These are phyloP conservation scores for Deuterostichococcus epilithicus DNA, from an alignment of 139 green algal species.

Conservation along the genomic window DNA sequence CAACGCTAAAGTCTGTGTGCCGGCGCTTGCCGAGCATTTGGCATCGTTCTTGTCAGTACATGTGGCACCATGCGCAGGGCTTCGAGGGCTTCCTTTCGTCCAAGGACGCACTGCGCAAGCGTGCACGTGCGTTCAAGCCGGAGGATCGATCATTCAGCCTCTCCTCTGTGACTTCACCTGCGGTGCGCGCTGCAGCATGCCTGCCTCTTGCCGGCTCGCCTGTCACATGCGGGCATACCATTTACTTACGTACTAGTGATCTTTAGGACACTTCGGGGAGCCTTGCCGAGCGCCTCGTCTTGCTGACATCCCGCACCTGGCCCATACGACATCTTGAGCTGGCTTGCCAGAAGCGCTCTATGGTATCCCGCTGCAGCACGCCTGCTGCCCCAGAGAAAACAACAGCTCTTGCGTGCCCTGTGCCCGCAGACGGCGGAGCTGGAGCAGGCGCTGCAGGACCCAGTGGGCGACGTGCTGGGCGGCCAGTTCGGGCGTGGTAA, in stretches of 20 bases:
- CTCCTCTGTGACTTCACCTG: constrained; percentile 59
- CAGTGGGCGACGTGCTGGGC: background rate
- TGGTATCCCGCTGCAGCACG: background rate
- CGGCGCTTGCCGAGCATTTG: background rate
- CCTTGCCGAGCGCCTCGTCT: too few species aligned
- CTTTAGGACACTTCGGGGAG: too few species aligned
- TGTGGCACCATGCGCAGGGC: constrained; percentile 40
- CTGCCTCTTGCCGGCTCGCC: too few species aligned
- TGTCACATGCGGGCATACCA: too few species aligned
- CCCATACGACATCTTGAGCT: background rate
- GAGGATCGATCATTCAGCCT: constrained; percentile 73
- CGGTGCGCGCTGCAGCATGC: constrained; percentile 32
- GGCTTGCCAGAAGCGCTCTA: background rate
- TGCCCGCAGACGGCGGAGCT: background rate
- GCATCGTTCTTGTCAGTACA: too few species aligned
- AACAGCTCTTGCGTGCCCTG: background rate
- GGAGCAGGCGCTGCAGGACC: background rate
- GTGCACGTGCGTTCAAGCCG: constrained; percentile 49
- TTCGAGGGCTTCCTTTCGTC: constrained; percentile 72
- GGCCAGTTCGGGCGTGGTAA: background rate
- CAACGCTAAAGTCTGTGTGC: background rate
- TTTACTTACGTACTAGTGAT: too few species aligned
- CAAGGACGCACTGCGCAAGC: constrained; percentile 60
- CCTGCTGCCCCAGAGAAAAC: too few species aligned
- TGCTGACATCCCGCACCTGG: too few species aligned